These are phyloP conservation scores for Nothophytophthora sp. DNA, from an alignment of 352 stramenopile species.

Conservation along the genomic window DNA sequence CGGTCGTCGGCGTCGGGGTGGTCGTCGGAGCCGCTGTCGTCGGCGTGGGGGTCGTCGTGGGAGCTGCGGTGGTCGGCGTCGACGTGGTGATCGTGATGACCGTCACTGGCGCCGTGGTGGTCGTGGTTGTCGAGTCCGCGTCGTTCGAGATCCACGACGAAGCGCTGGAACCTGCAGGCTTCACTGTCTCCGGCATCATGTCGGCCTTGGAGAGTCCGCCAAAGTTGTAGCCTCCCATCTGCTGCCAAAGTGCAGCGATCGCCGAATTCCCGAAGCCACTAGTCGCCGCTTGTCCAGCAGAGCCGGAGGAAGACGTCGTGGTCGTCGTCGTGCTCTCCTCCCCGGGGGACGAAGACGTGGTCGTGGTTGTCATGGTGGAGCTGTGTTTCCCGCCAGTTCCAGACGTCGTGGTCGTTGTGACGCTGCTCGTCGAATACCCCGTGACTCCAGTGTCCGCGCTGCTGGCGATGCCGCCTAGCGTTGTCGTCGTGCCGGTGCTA, in stretches of 20 bases:
- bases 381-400: conserved; percentile 19
- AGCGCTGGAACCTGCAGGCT: conserved; percentile 7
- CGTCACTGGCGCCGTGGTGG: no score
- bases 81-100: conserved; percentile 7
- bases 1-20: conserved; percentile 7
- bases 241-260: conserved; percentile 23
- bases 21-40: conserved; percentile 5
- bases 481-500: conserved; percentile 5
- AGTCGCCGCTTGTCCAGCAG: conserved; percentile 7
- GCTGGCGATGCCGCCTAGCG: conserved; percentile 3
- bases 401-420: conserved; percentile 18
- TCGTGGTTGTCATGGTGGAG: conserved; percentile 20
- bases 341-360: conserved; percentile 18
- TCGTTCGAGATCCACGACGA: conserved; percentile 2
- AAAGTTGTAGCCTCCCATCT: conserved; percentile 27
- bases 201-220: conserved; percentile 13
- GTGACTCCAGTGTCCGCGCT: no score
- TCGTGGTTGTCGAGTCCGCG: conserved; percentile 7
- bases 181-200: conserved; percentile 20
- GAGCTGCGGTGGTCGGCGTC: conserved; percentile 1
- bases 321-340: conserved; percentile 21
- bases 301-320: conserved; percentile 17
- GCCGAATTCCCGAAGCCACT: conserved; percentile 11
- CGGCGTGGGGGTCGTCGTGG: conserved; percentile 6
- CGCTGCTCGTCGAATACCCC: conserved; percentile 6